phyloP scores from a whole-genome alignment of 1,284 basidiomycete species.

The Austropuccinia psidii region DNA sequence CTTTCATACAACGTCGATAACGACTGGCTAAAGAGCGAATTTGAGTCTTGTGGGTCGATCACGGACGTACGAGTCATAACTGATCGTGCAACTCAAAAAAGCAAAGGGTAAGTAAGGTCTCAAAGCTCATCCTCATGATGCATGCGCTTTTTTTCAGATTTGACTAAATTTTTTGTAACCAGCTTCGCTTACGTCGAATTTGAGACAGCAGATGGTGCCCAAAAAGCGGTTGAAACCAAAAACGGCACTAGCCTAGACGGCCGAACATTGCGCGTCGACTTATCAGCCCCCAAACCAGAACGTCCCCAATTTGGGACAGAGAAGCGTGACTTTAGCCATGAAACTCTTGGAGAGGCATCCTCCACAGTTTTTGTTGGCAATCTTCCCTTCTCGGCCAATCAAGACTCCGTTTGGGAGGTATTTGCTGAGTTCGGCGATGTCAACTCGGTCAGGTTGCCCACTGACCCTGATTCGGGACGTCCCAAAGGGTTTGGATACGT shows the following conservation, averaged over 20 bases:
- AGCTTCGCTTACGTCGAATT: constrained; percentile 94
- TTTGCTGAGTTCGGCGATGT: constrained; percentile 86
- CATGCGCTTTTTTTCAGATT: constrained; percentile 66
- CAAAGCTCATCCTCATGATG: neutral
- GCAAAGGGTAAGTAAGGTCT: constrained; percentile 40
- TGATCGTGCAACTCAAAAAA: constrained; percentile 64
- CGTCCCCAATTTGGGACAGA: constrained; percentile 80
- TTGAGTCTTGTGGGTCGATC: constrained; percentile 79
- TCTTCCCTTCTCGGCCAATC: constrained; percentile 68
- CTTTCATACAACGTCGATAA: constrained; percentile 97
- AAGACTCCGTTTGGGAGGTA: constrained; percentile 82
- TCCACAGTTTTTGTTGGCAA: constrained; percentile 83
- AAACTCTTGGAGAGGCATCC: constrained; percentile 58
- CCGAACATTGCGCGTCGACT: constrained; percentile 77
- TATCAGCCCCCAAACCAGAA: constrained; percentile 58
- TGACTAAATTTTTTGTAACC: neutral
- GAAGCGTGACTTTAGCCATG: constrained; percentile 46
- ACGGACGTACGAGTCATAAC: constrained; percentile 78
- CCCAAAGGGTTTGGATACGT: constrained; percentile 97
- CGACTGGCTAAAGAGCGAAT: constrained; percentile 88
- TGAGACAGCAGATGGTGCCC: constrained; percentile 56
- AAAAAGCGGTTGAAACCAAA: constrained; percentile 66
- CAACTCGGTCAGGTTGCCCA: constrained; percentile 81
- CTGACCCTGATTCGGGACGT: constrained; percentile 79
- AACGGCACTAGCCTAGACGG: constrained; percentile 84